Evolutionary conservation across 1,284 basidiomycete species (phyloP).

Genomic region (Apiotrichum porosum): DNA sequence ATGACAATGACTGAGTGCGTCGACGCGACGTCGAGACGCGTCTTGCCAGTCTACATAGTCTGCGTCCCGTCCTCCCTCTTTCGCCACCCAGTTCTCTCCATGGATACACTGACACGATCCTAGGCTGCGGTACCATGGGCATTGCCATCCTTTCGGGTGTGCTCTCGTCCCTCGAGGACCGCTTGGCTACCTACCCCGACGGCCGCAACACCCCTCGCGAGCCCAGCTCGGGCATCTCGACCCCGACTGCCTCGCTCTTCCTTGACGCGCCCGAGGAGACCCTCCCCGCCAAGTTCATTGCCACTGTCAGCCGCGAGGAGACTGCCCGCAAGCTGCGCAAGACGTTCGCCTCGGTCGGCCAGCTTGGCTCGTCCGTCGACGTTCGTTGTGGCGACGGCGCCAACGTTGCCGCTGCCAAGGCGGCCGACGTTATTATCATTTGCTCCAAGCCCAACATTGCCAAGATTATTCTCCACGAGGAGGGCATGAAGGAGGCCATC

Average conservation of each 20-base stretch:
- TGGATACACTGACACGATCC: not conserved
- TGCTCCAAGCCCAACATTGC: conserved; percentile 95
- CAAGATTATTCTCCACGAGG: conserved; percentile 64
- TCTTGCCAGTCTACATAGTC: no score
- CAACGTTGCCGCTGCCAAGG: conserved; percentile 68
- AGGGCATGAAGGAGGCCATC: conserved; percentile 81
- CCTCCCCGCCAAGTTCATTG: conserved; percentile 76
- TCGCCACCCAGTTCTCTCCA: conserved; percentile 1
- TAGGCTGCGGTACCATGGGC: conserved; percentile 99
- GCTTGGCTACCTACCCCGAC: conserved; percentile 25
- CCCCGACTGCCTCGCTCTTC: conserved; percentile 55
- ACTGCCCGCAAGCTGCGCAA: conserved; percentile 65
- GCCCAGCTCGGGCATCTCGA: conserved; percentile 75
- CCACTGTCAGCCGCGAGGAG: conserved; percentile 78
- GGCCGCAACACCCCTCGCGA: conserved; percentile 45
- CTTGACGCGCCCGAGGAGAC: conserved; percentile 57
- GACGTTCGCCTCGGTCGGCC: conserved; percentile 57
- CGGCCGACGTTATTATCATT: conserved; percentile 79
- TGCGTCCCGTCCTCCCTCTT: conserved; percentile 6
- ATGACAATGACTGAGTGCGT: no score
- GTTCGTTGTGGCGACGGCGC: conserved; percentile 57
- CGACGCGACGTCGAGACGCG: no score
- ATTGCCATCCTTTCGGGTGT: conserved; percentile 81
- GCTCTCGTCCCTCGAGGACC: conserved; percentile 40
- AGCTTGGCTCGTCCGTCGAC: conserved; percentile 62